A percentile compares a stretch with the other conserved stretches of the same genome.
These are phyloP conservation scores for Diplodia corticola DNA, from an alignment of 2,329 filamentous ascomycete genomes.

Conservation along the genomic window DNA sequence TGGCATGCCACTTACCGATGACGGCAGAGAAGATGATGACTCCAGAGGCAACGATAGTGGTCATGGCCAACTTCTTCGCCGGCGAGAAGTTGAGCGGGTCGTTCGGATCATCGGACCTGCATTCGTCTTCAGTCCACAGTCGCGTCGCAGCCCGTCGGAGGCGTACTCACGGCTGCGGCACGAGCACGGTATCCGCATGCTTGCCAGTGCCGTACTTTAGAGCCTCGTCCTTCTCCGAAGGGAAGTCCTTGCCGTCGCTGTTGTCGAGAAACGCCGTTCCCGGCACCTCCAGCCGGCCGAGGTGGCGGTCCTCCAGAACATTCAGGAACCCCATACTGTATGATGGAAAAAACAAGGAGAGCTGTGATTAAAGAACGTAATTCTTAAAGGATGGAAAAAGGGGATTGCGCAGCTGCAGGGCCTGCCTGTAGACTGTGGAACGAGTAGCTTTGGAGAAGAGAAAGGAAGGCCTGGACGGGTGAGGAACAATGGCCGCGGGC, in stretches of 20 bases:
- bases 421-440: not conserved
- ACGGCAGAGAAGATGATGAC: constrained; percentile 35
- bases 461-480: constrained; percentile 4
- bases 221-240: constrained; percentile 24
- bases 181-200: constrained; percentile 36
- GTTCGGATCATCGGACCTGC: constrained; percentile 36
- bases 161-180: constrained; percentile 36
- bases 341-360: not conserved
- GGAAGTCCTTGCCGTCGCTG: constrained; percentile 26
- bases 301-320: constrained; percentile 36
- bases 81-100: constrained; percentile 40
- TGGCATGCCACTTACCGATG: constrained; percentile 2
- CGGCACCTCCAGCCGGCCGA: constrained; percentile 33
- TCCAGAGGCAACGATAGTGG: constrained; percentile 36
- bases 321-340: constrained; percentile 36
- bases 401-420: not conserved
- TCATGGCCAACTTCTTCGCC: constrained; percentile 38
- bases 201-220: constrained; percentile 38
- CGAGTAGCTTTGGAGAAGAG: not conserved
- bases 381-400: not conserved
- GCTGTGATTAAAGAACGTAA: not conserved
- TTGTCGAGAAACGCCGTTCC: constrained; percentile 38
- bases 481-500: not conserved
- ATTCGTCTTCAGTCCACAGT: not conserved
- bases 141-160: too few species aligned